Base-by-base conservation (phyloP, 2,329 filamentous ascomycete species). In the Ceratocystis colombiana region DNA sequence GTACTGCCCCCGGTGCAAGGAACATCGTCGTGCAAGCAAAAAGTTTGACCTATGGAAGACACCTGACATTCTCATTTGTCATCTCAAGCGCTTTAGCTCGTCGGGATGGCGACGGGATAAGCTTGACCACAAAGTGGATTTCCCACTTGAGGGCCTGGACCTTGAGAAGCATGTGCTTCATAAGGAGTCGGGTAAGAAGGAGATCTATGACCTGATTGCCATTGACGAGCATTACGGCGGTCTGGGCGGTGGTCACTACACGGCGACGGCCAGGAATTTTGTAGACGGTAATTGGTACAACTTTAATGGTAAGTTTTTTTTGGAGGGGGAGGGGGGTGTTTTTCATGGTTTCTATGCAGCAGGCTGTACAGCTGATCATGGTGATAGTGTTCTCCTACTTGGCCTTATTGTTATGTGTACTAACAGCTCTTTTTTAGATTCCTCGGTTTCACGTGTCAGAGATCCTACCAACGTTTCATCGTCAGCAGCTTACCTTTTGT, bases 31-130 rank as follows among this genome's bases (percentile, higher is more conserved):
- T 68, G 94, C 94, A 22, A 92, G 88, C 77, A 99, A 99, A 79
- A 96, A 94, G 72, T 90, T 99, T 64, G 92, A 97, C 73, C 83
- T 99, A 20, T 99, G 94, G 94, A 96, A 93, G 73, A 88, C 89
- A 1, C 94, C 94, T 0, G 94, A 99, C 74, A 95, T 97, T 68
- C 82, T 99, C 17, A 88, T 97, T 55, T 88, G 96, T 69, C 94
- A 99, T 73, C 81, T 99, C 62, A 99, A 99, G 79, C 86, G 94
- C 5, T 99, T 99, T 75, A 96, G 90, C 73, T 91, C 88, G 28
- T 88, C 86, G 70, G 86, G 89, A 17, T 87, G 82, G 69, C 87
- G 92, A 70, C 82, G 92, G 66, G 91, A 96, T 75, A 99, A 99
- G 79, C 81, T 99, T 61, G 92, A 97, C 71, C 86, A 92, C 6